These are phyloP conservation scores for Phytopythium chamaehyphon DNA, from an alignment of 352 stramenopile species.

Conservation along the genomic window DNA sequence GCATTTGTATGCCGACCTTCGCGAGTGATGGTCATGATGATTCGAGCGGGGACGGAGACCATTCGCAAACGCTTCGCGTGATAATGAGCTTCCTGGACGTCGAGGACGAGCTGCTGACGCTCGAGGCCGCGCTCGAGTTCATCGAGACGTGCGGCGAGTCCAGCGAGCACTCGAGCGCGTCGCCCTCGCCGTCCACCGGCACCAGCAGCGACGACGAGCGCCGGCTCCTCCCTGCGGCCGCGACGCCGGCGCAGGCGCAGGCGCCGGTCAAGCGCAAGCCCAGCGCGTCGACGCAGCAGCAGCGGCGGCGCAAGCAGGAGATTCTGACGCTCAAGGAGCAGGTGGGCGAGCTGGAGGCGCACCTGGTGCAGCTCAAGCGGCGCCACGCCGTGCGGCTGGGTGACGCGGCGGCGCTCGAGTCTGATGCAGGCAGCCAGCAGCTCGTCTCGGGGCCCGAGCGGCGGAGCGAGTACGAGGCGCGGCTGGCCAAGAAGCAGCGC, in stretches of 20 bases:
- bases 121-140: constrained; percentile 22
- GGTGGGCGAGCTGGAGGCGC: constrained; percentile 20
- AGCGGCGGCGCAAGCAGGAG: constrained; percentile 27
- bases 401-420: neutral
- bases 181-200: neutral
- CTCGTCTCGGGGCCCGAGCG: neutral
- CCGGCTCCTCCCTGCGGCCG: too few relatives aligned
- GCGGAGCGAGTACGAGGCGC: neutral
- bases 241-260: neutral
- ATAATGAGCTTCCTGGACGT: constrained; percentile 16
- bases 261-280: constrained; percentile 7
- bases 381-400: neutral
- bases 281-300: constrained; percentile 22
- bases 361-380: constrained; percentile 22
- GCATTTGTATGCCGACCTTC: neutral
- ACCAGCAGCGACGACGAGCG: constrained; percentile 7
- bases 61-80: neutral
- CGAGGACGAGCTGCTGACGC: constrained; percentile 13
- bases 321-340: constrained; percentile 21
- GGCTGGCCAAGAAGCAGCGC: neutral
- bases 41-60: too few relatives aligned
- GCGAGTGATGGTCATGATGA: neutral
- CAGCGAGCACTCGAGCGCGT: neutral
- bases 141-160: constrained; percentile 13
- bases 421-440: neutral